Percentiles rank a stretch among this genome's conserved stretches.
These are phyloP conservation scores for Alternaria incomplexa DNA, from an alignment of 2,329 filamentous ascomycete species.

Conservation along the genomic window DNA sequence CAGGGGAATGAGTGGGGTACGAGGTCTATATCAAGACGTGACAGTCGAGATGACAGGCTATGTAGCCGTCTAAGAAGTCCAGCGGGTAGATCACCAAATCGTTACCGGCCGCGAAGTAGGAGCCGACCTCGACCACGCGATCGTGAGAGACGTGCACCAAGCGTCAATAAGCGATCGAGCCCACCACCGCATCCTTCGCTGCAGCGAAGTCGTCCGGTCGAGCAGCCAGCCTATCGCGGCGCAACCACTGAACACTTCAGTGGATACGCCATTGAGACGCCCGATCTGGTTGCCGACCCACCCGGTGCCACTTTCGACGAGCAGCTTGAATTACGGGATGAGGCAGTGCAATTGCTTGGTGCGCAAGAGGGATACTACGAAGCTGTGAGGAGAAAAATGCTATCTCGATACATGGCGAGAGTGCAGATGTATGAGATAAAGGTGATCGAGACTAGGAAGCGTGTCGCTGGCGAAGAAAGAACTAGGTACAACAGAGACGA, in stretches of 20 bases:
- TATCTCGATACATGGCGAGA: neutral
- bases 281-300: neutral
- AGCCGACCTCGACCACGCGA: neutral
- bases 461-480: neutral
- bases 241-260: neutral
- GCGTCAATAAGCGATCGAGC: neutral
- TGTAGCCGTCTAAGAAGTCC: neutral
- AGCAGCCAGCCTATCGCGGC: neutral
- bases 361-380: neutral
- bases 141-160: neutral
- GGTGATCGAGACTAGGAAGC: neutral
- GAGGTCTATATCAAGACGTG: too few relatives aligned
- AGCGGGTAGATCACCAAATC: neutral
- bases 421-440: neutral
- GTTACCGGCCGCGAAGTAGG: neutral
- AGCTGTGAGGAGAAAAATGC: neutral
- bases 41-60: too few relatives aligned
- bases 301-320: neutral
- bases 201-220: neutral
- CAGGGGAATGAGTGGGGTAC: too few relatives aligned
- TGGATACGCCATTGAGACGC: neutral
- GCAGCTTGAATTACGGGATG: neutral
- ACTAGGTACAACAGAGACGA: neutral
- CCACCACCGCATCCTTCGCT: neutral
- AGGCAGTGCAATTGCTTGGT: neutral